Evolutionary conservation across 345 rosid species (phyloP), one percentile per base, ranked within the genome.

Genomic region (Eucalyptus leucophloia): DNA sequence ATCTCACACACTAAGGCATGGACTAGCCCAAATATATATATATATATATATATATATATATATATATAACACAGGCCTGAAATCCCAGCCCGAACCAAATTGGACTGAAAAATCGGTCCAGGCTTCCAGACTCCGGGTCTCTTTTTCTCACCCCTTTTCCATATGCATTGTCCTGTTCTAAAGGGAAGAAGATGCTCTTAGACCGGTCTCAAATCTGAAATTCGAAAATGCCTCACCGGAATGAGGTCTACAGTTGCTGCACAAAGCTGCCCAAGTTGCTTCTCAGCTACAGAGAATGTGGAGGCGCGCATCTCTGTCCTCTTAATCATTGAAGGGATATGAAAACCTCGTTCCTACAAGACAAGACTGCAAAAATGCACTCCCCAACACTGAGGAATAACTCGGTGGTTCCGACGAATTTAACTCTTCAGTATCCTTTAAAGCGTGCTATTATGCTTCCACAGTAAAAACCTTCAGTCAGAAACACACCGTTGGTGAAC

Each of bases 11-110:
- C 67, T 12, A 60, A 28, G 32, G n/a, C 32, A 12, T 60, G n/a
- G 67, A 60, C 32, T 5, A 12, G 67, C 67, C 67, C 32, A 60
- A 23, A 54, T 9, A 19, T 21, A 56, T 0, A 54, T 8, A 54
- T 54, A 56, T 0, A 56, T 9, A 19, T 21, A 56, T 0, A 54
- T 9, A 19, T 21, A 56, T 0, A 54, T 9, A 19, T 21, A 56
- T 0, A 54, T 8, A 54, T 54, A 56, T 0, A 56, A 23, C 62
- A 56, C 30, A 23, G 62, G 62, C 62, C 62, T 56, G 62, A 24
- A 23, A 56, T 56, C 62, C 62, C 62, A 24, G 62, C 62, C 62
- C 0, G 62, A 56, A 56, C 62, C 62, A 56, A 5, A 23, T 56
- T 56, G 30, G 62, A 56, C 62, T 24, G 62, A 9, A 56, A 56